Percentiles rank a stretch among this genome's conserved stretches.
These are phyloP conservation scores for Salvia hispanica DNA, from an alignment of 257 asterid species.

Conservation along the genomic window DNA sequence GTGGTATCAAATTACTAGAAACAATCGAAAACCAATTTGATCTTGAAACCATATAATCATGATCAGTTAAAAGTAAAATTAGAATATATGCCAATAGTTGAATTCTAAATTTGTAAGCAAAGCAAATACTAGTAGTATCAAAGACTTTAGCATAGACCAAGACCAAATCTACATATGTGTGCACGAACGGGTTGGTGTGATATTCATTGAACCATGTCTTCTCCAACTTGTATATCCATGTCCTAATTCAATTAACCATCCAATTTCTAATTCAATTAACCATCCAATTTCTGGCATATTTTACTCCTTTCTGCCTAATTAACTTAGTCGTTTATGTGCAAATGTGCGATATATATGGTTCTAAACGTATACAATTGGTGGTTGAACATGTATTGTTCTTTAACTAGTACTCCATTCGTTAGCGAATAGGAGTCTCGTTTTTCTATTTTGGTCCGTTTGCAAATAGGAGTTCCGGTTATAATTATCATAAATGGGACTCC, in stretches of 20 bases:
- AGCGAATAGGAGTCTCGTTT: too few species aligned
- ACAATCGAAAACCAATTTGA: neutral
- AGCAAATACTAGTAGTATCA: neutral
- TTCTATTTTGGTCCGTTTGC: too few species aligned
- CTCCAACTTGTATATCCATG: conserved; percentile 16
- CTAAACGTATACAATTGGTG: too few species aligned
- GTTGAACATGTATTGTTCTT: too few species aligned
- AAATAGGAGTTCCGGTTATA: too few species aligned
- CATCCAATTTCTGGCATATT: too few species aligned
- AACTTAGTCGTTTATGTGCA: too few species aligned
- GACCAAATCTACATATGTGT: conserved; percentile 7
- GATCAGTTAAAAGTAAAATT: neutral
- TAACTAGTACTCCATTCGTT: too few species aligned
- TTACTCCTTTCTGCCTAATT: too few species aligned
- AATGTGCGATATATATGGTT: too few species aligned
- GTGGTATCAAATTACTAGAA: neutral
- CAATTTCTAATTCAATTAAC: too few species aligned
- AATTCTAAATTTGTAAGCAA: neutral
- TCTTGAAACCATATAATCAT: neutral
- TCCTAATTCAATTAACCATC: conserved; percentile 16
- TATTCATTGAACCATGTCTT: conserved; percentile 22
- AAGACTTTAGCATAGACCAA: neutral
- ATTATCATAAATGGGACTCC: too few species aligned
- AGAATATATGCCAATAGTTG: neutral
- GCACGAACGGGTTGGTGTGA: conserved; percentile 15